phyloP scores from a whole-genome alignment of 2,329 filamentous ascomycete genomes.

The Cladobotryum mycophilum region DNA sequence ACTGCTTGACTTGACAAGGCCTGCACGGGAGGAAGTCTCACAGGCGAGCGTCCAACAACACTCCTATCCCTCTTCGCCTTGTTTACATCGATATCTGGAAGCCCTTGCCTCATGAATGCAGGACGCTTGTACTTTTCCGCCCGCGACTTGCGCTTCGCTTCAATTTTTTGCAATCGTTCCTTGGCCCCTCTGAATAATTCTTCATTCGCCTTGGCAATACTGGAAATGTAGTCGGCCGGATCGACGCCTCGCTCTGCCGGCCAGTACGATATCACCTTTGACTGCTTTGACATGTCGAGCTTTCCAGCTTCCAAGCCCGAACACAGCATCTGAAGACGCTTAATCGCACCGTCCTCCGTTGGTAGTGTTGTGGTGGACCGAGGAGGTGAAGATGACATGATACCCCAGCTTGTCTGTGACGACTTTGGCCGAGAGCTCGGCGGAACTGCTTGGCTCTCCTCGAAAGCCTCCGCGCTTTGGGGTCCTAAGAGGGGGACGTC shows the following conservation, averaged over 20 bases:
- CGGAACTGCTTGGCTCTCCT: slow-evolving; percentile 11
- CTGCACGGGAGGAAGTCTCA: slow-evolving; percentile 18
- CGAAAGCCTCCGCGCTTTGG: slow-evolving; percentile 9
- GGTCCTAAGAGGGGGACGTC: slow-evolving; percentile 24
- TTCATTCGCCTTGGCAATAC: slow-evolving; percentile 29
- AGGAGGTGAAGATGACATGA: slow-evolving; percentile 20
- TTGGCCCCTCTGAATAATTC: slow-evolving; percentile 30
- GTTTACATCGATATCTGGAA: slow-evolving; percentile 9
- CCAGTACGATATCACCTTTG: slow-evolving; percentile 32
- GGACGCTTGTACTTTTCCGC: slow-evolving; percentile 29
- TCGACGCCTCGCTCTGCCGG: slow-evolving; percentile 31
- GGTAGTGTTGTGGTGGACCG: slow-evolving; percentile 14
- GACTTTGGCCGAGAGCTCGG: slow-evolving; percentile 11
- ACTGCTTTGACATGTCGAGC: slow-evolving; percentile 21
- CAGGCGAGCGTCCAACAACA: slow-evolving; percentile 11
- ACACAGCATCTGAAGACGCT: slow-evolving; percentile 30
- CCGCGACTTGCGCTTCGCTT: slow-evolving; percentile 27
- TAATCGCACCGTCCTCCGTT: slow-evolving; percentile 23
- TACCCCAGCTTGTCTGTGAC: slow-evolving; percentile 4
- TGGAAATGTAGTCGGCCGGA: slow-evolving; percentile 32
- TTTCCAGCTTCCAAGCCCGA: slow-evolving; percentile 23
- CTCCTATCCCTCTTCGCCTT: slow-evolving; percentile 1
- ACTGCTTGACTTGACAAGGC: slow-evolving; percentile 32
- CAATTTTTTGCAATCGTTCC: slow-evolving; percentile 26
- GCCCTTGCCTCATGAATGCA: slow-evolving; percentile 21